Conservation (phyloP, 768 basidiomycete genomes). For the Agrocybe pediades region DNA sequence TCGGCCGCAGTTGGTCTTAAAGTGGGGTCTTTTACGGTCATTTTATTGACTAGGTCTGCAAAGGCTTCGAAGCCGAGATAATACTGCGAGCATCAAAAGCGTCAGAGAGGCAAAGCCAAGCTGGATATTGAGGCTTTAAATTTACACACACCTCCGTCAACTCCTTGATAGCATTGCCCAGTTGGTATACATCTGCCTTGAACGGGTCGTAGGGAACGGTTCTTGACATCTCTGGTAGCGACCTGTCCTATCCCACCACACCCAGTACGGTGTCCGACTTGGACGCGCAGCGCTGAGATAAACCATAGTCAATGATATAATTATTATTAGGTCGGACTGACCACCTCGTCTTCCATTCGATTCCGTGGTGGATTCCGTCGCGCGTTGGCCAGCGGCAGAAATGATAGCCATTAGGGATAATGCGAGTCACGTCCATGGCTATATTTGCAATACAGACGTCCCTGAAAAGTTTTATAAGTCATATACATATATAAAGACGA, state of each 20-base stretch:
- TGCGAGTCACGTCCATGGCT: conserved; percentile 16
- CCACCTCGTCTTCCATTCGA: conserved; percentile 4
- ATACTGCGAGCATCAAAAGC: background rate
- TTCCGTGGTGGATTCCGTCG: background rate
- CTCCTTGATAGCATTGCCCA: conserved; percentile 1
- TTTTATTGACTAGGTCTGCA: background rate
- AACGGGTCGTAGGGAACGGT: background rate
- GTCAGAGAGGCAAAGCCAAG: background rate
- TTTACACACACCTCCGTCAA: background rate
- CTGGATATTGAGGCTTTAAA: no score
- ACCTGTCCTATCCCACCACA: background rate
- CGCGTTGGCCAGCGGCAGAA: conserved; percentile 3
- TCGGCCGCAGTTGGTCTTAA: no score
- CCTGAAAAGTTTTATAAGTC: conserved; percentile 6
- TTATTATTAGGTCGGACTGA: background rate
- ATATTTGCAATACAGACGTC: conserved; percentile 22
- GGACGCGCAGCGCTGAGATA: background rate
- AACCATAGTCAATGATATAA: conserved; percentile 7
- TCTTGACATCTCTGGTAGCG: conserved; percentile 2
- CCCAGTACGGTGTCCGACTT: background rate
- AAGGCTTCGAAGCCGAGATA: background rate
- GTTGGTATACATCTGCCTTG: conserved; percentile 4
- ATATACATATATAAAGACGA: background rate
- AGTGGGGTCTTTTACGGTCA: no score
- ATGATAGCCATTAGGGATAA: conserved; percentile 17